A percentile compares a stretch with the other conserved stretches of the same genome.
These are phyloP conservation scores for Seminavis robusta DNA, from an alignment of 108 stramenopile genomes.

Conservation along the genomic window DNA sequence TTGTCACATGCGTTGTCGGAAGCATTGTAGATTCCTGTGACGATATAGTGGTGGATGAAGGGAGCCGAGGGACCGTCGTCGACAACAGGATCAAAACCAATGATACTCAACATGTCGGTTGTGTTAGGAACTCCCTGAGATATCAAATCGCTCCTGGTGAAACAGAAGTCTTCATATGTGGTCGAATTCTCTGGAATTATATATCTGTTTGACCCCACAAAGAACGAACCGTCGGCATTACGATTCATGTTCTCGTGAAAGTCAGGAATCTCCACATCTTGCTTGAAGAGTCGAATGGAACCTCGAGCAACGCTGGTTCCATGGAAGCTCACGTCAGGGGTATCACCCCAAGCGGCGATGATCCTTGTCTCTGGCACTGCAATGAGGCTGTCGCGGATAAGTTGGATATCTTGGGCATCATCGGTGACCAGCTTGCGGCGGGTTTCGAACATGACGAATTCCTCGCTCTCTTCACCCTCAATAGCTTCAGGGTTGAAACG, in stretches of 20 bases:
- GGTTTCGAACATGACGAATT: conserved; percentile 53
- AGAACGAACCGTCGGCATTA: conserved; percentile 34
- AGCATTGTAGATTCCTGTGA: neutral
- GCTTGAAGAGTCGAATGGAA: conserved; percentile 37
- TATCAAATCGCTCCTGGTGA: conserved; percentile 26
- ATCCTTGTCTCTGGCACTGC: conserved; percentile 25
- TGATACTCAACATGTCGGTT: conserved; percentile 11
- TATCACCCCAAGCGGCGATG: conserved; percentile 69
- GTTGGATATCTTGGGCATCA: conserved; percentile 42
- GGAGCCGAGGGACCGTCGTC: neutral
- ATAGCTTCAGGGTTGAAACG: no score
- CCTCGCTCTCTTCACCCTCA: conserved; percentile 13
- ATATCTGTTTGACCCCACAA: conserved; percentile 18
- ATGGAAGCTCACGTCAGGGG: conserved; percentile 28
- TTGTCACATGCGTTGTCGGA: no score
- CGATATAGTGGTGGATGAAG: neutral
- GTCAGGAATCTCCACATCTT: conserved; percentile 2
- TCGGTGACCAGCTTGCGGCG: conserved; percentile 37
- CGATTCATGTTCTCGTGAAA: conserved; percentile 18
- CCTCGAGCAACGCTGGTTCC: conserved; percentile 28
- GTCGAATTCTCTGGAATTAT: conserved; percentile 35
- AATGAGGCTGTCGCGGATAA: conserved; percentile 24
- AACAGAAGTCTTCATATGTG: conserved; percentile 37
- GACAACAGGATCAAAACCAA: conserved; percentile 32
- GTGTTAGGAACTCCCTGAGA: conserved; percentile 24